These are phyloP conservation scores for Narthecium ossifragum DNA, from an alignment of 106 monocot genomes.

Conservation along the genomic window DNA sequence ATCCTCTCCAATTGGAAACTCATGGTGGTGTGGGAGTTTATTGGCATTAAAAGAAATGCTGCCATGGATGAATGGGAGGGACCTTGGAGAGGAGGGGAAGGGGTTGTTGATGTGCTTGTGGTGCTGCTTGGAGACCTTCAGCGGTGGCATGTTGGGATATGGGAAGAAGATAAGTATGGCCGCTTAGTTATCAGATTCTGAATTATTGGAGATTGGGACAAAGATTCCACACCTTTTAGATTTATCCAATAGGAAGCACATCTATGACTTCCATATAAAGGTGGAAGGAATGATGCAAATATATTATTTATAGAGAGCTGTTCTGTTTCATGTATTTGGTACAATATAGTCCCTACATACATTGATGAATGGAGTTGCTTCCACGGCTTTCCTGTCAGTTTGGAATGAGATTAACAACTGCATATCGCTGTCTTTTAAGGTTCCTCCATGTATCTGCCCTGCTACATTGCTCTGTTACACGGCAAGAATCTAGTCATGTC, in stretches of 20 bases:
- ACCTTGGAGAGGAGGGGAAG: constrained; percentile 37
- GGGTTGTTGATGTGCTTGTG: constrained; percentile 65
- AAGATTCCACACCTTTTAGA: constrained; percentile 1
- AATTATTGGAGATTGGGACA: background rate
- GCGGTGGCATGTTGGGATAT: constrained; percentile 8
- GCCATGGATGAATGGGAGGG: constrained; percentile 38
- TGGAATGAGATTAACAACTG: too few relatives aligned
- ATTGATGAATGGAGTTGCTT: background rate
- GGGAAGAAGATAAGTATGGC: background rate
- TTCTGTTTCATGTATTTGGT: background rate
- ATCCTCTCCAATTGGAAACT: constrained; percentile 34
- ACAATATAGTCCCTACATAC: background rate
- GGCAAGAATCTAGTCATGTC: background rate
- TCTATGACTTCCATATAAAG: too few relatives aligned
- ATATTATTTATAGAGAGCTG: too few relatives aligned
- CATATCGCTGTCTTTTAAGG: too few relatives aligned
- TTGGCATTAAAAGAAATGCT: constrained; percentile 27
- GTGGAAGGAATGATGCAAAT: too few relatives aligned
- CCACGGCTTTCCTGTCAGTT: too few relatives aligned
- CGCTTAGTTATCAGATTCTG: background rate
- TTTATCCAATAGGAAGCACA: too few relatives aligned
- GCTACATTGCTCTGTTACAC: too few relatives aligned
- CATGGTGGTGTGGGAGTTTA: constrained; percentile 12
- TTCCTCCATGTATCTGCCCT: too few relatives aligned
- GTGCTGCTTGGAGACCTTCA: constrained; percentile 46